Evolutionary conservation across 306 rosid species (phyloP).

Genomic region (Myrica gale): DNA sequence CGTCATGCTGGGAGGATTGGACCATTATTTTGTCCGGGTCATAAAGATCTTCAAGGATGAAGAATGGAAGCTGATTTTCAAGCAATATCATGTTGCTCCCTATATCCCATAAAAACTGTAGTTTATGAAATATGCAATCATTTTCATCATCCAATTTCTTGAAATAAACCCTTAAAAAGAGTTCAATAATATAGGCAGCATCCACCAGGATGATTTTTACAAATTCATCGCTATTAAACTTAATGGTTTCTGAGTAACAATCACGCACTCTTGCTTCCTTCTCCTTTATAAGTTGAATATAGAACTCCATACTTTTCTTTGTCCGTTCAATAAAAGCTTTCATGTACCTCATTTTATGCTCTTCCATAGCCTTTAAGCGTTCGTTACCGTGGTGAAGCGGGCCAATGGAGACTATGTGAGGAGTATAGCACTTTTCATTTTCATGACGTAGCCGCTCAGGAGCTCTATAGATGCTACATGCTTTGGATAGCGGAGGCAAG

Average conservation of each 20-base stretch:
- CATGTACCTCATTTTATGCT: conserved; percentile 23
- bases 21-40: neutral
- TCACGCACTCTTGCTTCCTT: no score
- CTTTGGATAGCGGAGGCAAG: no score
- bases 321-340: conserved; percentile 26
- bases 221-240: conserved; percentile 16
- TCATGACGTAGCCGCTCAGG: no score
- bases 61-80: no score
- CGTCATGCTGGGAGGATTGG: neutral
- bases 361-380: no score
- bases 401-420: no score
- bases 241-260: conserved; percentile 24
- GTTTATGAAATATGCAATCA: conserved; percentile 31
- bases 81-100: conserved; percentile 16
- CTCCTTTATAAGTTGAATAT: no score
- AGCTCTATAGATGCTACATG: no score
- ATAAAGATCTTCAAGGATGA: neutral
- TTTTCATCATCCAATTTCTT: neutral
- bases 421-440: no score
- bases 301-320: neutral
- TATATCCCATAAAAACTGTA: conserved; percentile 34
- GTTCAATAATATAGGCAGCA: conserved; percentile 36
- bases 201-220: conserved; percentile 23
- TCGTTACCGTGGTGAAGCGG: no score
- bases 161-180: conserved; percentile 17